phyloP scores from a whole-genome alignment of 2,329 filamentous ascomycete species.

The Hortaea sp. region DNA sequence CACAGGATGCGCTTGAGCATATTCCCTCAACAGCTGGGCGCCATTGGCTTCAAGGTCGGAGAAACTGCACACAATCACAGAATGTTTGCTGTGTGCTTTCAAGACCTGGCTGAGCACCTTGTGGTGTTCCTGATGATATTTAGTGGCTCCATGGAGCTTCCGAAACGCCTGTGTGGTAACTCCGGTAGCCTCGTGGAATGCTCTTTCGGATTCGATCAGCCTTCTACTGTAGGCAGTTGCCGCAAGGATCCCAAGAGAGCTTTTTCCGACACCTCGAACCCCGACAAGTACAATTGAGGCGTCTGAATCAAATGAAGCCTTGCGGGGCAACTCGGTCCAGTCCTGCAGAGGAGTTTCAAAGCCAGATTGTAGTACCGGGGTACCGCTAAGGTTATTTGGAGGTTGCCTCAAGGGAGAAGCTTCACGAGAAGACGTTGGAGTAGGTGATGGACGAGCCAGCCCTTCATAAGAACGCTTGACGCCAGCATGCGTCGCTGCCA shows the following conservation, averaged over 20 bases:
- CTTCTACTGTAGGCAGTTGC: slow-evolving; percentile 59
- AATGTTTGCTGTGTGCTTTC: slow-evolving; percentile 47
- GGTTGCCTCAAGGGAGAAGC: slow-evolving; percentile 5
- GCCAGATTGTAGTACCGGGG: slow-evolving; percentile 3
- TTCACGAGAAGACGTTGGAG: slow-evolving; percentile 5
- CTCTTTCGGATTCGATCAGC: slow-evolving; percentile 58
- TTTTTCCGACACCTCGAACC: slow-evolving; percentile 65
- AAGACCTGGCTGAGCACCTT: slow-evolving; percentile 53
- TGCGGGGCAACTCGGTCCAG: slow-evolving; percentile 8
- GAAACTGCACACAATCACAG: slow-evolving; percentile 61
- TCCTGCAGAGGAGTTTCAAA: slow-evolving; percentile 1
- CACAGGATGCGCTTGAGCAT: slow-evolving; percentile 56
- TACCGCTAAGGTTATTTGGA: slow-evolving; percentile 8
- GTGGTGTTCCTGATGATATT: slow-evolving; percentile 55
- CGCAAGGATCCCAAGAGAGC: slow-evolving; percentile 64
- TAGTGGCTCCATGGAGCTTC: slow-evolving; percentile 48
- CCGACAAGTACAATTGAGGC: slow-evolving; percentile 65
- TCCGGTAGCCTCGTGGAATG: slow-evolving; percentile 56
- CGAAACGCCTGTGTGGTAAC: slow-evolving; percentile 54
- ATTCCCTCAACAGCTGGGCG: slow-evolving; percentile 51
- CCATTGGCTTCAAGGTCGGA: slow-evolving; percentile 57
- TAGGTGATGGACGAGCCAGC: slow-evolving; percentile 10
- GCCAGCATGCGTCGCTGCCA: slow-evolving; percentile 20
- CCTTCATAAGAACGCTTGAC: slow-evolving; percentile 20
- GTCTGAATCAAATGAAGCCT: slow-evolving; percentile 42